These are phyloP conservation scores for Leccinum longicurvipes DNA, from an alignment of 768 basidiomycete genomes.

Conservation along the genomic window DNA sequence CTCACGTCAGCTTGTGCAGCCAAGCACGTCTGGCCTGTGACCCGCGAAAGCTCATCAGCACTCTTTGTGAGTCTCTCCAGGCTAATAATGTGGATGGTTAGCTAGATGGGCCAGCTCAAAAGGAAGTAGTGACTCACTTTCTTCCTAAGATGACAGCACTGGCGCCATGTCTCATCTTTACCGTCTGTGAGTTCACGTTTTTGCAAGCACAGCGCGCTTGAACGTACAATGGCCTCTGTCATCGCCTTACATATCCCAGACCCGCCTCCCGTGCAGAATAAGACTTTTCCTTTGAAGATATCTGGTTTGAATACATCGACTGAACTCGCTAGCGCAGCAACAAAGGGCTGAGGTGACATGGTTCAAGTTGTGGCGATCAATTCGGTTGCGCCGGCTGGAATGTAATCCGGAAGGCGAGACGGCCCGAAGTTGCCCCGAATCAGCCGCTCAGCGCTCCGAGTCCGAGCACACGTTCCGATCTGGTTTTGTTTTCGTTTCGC, in stretches of 20 bases:
- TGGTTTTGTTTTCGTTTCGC: too few species aligned
- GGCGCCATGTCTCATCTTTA: constrained; percentile 80
- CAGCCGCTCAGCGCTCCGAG: too few species aligned
- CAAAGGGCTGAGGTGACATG: constrained; percentile 40
- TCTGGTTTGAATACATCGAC: constrained; percentile 68
- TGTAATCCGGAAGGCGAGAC: too few species aligned
- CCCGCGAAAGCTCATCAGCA: constrained; percentile 65
- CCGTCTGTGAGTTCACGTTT: constrained; percentile 5
- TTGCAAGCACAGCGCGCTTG: background rate
- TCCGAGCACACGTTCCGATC: too few species aligned
- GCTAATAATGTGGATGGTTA: constrained; percentile 35
- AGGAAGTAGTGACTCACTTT: constrained; percentile 52
- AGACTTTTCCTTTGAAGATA: constrained; percentile 87
- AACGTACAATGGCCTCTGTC: constrained; percentile 75
- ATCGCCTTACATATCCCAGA: constrained; percentile 91
- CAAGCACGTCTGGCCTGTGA: constrained; percentile 71
- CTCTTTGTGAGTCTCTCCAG: constrained; percentile 66
- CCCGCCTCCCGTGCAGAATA: constrained; percentile 89
- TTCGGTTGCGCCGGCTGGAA: too few species aligned
- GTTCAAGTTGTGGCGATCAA: background rate
- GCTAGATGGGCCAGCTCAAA: background rate
- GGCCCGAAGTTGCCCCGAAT: too few species aligned
- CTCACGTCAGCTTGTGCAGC: constrained; percentile 81
- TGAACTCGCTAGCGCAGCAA: constrained; percentile 50
- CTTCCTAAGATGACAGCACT: constrained; percentile 80